These are phyloP conservation scores for Stagonosporopsis vannaccii DNA, from an alignment of 2,329 filamentous ascomycete species.

Conservation along the genomic window DNA sequence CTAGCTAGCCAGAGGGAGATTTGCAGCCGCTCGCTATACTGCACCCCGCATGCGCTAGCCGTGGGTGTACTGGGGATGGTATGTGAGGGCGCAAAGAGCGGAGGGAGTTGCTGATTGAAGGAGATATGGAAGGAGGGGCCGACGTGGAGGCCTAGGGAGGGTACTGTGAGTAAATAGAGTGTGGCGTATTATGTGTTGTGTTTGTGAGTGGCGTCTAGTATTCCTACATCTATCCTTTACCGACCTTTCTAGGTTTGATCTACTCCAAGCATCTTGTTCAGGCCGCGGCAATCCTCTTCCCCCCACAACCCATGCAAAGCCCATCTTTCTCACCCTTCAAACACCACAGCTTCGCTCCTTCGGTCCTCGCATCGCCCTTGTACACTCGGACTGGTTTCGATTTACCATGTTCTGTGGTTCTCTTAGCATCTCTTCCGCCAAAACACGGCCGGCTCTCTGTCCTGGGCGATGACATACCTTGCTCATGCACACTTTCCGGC, in stretches of 20 bases:
- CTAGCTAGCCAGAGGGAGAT: background rate
- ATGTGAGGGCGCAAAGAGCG: background rate
- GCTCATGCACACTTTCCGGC: slow-evolving; percentile 8
- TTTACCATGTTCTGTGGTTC: background rate
- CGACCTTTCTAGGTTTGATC: background rate
- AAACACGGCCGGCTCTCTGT: background rate
- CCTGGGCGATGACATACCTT: background rate
- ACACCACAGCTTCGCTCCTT: slow-evolving; percentile 11
- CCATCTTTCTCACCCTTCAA: slow-evolving; percentile 13
- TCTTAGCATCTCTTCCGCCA: background rate
- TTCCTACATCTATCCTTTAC: too few species aligned
- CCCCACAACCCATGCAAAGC: slow-evolving; percentile 11
- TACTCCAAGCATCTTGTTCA: background rate
- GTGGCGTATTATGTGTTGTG: background rate
- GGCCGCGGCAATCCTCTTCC: background rate
- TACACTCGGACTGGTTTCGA: slow-evolving; percentile 5
- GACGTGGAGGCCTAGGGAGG: too few species aligned
- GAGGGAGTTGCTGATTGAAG: background rate
- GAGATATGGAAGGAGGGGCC: background rate
- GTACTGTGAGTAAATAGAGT: background rate
- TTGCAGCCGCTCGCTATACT: slow-evolving; percentile 2
- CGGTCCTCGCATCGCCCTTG: background rate
- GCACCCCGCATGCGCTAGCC: background rate
- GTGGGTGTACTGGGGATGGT: background rate
- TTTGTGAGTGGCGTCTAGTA: too few species aligned